phyloP scores from a whole-genome alignment of 352 stramenopile species.

The Pythium dissotocum region DNA sequence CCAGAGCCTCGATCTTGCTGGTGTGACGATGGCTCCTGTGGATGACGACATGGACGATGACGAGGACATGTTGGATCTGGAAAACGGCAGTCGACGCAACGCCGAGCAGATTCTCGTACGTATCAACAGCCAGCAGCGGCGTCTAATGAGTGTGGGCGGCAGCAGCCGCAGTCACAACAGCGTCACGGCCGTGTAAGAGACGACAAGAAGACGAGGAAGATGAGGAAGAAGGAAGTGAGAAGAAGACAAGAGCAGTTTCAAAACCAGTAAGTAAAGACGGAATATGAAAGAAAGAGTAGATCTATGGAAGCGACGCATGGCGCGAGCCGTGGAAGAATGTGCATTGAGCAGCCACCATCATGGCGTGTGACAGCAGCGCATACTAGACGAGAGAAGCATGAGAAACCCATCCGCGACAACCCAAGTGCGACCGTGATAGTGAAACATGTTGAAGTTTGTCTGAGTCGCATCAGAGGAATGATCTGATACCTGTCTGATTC shows the following conservation, averaged over 20 bases:
- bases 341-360: too few relatives aligned
- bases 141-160: slow-evolving; percentile 1
- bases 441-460: not conserved
- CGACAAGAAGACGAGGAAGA: not conserved
- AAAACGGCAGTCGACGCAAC: slow-evolving; percentile 17
- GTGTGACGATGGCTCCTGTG: slow-evolving; percentile 2
- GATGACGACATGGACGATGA: slow-evolving; percentile 20
- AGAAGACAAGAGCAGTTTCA: not conserved
- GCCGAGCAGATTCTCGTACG: slow-evolving; percentile 25
- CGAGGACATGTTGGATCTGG: slow-evolving; percentile 21
- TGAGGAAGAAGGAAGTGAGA: not conserved
- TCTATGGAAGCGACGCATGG: too few relatives aligned
- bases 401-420: too few relatives aligned
- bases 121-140: slow-evolving; percentile 18
- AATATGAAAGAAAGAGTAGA: too few relatives aligned
- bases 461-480: not conserved
- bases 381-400: too few relatives aligned
- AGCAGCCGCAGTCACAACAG: slow-evolving; percentile 14
- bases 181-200: not conserved
- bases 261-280: not conserved
- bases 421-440: not conserved
- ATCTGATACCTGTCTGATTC: not conserved
- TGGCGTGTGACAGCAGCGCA: too few relatives aligned
- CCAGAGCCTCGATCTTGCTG: not conserved
- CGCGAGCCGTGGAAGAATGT: too few relatives aligned